phyloP scores from a whole-genome alignment of 2,329 filamentous ascomycete genomes.

The Alternaria atra region DNA sequence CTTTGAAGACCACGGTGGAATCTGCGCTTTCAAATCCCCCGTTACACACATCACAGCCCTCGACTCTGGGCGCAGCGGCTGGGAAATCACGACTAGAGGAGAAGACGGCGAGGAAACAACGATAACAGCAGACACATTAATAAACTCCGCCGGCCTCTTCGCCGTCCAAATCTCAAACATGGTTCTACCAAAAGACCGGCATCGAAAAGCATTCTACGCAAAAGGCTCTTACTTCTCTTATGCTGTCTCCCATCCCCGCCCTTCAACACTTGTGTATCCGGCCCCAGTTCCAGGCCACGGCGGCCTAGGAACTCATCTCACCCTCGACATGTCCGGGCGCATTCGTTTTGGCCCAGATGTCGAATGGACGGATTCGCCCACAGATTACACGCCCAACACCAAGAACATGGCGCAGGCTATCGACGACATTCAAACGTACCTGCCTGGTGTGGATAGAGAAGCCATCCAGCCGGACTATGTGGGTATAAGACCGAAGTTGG shows the following conservation, averaged over 20 bases:
- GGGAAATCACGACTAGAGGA: slow-evolving; percentile 67
- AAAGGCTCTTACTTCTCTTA: slow-evolving; percentile 98
- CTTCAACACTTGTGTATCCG: slow-evolving; percentile 84
- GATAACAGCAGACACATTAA: slow-evolving; percentile 77
- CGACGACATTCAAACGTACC: slow-evolving; percentile 77
- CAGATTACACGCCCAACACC: slow-evolving; percentile 73
- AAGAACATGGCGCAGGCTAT: slow-evolving; percentile 72
- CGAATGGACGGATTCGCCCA: slow-evolving; percentile 82
- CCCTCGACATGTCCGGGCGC: slow-evolving; percentile 83
- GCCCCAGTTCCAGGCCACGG: slow-evolving; percentile 82
- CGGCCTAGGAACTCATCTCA: slow-evolving; percentile 91
- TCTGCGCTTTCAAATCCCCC: slow-evolving; percentile 72
- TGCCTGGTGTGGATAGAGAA: slow-evolving; percentile 74
- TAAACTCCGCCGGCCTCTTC: slow-evolving; percentile 87
- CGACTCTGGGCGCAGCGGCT: slow-evolving; percentile 67
- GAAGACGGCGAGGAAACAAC: slow-evolving; percentile 53
- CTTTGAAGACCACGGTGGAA: slow-evolving; percentile 80
- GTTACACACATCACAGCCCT: slow-evolving; percentile 70
- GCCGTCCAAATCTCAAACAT: slow-evolving; percentile 83
- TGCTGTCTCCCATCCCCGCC: slow-evolving; percentile 68
- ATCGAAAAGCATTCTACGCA: slow-evolving; percentile 76
- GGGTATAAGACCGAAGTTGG: slow-evolving; percentile 89
- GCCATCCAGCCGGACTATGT: slow-evolving; percentile 84
- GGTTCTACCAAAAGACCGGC: slow-evolving; percentile 68
- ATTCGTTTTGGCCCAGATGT: slow-evolving; percentile 94